Conservation (phyloP, 768 basidiomycete species). For the Rhizopogon vesiculosus region DNA sequence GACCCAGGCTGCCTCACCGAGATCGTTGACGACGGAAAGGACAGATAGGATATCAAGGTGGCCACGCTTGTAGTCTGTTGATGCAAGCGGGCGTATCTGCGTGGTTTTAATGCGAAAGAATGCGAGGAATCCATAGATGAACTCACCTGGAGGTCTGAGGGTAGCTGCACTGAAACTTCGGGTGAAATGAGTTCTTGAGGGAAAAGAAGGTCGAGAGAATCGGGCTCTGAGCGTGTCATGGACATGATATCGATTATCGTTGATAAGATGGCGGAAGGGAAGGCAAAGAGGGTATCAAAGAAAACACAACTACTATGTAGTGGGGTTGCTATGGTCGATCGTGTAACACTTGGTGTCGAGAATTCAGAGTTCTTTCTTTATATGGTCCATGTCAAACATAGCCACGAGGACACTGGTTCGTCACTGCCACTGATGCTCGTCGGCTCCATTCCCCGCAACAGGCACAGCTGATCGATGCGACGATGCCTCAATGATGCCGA, state of each 20-base stretch:
- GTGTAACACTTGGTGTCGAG: too few relatives aligned
- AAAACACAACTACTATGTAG: too few relatives aligned
- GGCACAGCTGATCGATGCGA: too few relatives aligned
- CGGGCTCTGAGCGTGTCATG: conserved; percentile 44
- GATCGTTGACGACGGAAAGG: conserved; percentile 65
- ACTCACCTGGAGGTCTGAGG: conserved; percentile 63
- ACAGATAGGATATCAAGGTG: conserved; percentile 80
- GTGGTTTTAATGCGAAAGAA: background rate
- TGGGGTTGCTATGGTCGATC: too few relatives aligned
- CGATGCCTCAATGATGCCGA: too few relatives aligned
- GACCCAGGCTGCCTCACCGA: conserved; percentile 63
- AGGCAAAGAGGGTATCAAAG: background rate
- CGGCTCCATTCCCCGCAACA: too few relatives aligned
- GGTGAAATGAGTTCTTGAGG: conserved; percentile 63
- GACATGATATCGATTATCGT: conserved; percentile 8
- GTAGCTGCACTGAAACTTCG: conserved; percentile 56
- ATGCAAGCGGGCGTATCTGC: conserved; percentile 89
- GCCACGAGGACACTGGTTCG: too few relatives aligned
- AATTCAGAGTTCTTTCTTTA: too few relatives aligned
- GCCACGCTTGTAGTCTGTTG: conserved; percentile 75
- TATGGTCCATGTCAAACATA: too few relatives aligned
- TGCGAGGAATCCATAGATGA: conserved; percentile 8
- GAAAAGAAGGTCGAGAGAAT: conserved; percentile 74
- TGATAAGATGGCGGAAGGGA: background rate
- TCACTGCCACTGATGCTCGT: too few relatives aligned